These are phyloP conservation scores for Pecoramyces ruminantium DNA, from an alignment of 192 early-diverging fungal genomes.

Conservation along the genomic window DNA sequence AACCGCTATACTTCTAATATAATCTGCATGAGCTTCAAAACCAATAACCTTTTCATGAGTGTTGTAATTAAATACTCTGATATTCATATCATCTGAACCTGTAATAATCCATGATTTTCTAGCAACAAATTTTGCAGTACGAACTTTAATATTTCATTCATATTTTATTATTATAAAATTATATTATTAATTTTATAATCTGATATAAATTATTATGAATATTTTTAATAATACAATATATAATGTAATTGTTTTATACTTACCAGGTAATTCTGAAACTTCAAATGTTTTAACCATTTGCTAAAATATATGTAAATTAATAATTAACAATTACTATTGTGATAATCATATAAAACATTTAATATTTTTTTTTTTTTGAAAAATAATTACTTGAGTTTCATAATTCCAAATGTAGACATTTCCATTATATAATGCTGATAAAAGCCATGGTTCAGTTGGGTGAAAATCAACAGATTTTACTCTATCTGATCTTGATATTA, in stretches of 20 bases:
- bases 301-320: conserved; percentile 31
- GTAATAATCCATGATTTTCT: conserved; percentile 94
- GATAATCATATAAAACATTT: too few species aligned
- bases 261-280: conserved; percentile 79
- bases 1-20: conserved; percentile 88
- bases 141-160: conserved; percentile 43
- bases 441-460: conserved; percentile 95
- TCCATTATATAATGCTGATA: conserved; percentile 91
- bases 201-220: too few species aligned
- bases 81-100: conserved; percentile 93
- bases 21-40: conserved; percentile 94
- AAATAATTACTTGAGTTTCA: conserved; percentile 76
- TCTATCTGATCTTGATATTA: conserved; percentile 60
- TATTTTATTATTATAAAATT: too few species aligned
- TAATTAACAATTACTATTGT: too few species aligned
- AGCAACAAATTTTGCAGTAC: conserved; percentile 91
- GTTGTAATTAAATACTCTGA: conserved; percentile 99
- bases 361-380: too few species aligned
- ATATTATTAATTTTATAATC: too few species aligned
- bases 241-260: too few species aligned
- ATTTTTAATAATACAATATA: too few species aligned
- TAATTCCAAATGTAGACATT: conserved; percentile 97
- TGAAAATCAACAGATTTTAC: conserved; percentile 98
- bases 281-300: conserved; percentile 92
- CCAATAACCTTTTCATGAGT: conserved; percentile 92